Evolutionary conservation across 495 filamentous ascomycete species (phyloP), one percentile per base, ranked within the genome.

Genomic region (Neurospora sp.): DNA sequence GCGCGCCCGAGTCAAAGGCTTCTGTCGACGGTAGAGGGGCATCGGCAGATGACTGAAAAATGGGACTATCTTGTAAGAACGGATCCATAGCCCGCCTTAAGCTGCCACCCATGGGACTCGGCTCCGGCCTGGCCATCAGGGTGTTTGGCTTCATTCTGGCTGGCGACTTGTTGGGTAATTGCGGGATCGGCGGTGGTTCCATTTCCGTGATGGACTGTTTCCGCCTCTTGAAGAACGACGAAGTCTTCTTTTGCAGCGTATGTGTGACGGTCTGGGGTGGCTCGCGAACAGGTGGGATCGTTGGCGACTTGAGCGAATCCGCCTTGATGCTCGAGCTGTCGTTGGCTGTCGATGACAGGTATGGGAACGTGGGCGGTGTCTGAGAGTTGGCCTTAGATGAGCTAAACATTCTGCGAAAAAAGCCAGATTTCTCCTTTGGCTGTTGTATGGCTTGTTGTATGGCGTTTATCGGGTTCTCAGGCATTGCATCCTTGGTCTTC

Each of bases 21-120:
- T 76, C 74, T 1, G 53, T 35, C n/a, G 71, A 74, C 6, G 71
- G 74, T 68, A 73, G 74, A 45, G 70, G 70, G 5, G 18, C 74
- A 65, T 75, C 77, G 72, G 73, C 71, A 5, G 76, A 73, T 1
- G 75, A 75, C 7, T 74, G 71, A 8, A 73, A 61, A 71, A 40
- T 75, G 44, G 81, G 76, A 68, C 77, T 79, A 7, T 74, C 77
- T 70, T 82, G 79, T 35, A 97, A 83, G 77, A 93, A 98, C 53
- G 93, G 94, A 78, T 93, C 91, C 96, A 98, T 98, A 40, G 93
- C 91, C 80, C 93, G 86, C 41, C 93, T 88, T 76, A 98, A 83
- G 78, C 94, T 98, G 78, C 92, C 95, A 8, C 27, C 53, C 53
- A 91, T 89, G n/a, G 96, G 93, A 77, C 94, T 97, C 3, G 79